Evolutionary conservation across 2,329 filamentous ascomycete genomes (phyloP).

Genomic region (Ophiostoma novo-ulmi): DNA sequence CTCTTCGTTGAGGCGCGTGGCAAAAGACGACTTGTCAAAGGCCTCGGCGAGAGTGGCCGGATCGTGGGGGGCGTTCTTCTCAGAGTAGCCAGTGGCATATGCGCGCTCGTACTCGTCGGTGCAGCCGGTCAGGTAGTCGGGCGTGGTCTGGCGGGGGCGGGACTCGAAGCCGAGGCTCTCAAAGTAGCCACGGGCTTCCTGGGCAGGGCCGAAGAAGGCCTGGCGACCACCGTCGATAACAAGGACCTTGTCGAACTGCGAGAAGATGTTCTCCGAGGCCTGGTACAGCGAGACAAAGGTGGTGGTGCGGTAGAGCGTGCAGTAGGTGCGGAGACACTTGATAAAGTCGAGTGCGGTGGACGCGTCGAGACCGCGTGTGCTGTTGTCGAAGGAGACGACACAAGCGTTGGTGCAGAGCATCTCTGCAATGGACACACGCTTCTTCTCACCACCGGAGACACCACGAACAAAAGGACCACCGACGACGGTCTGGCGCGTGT

Average conservation of each 20-base stretch:
- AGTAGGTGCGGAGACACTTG: slow-evolving; percentile 67
- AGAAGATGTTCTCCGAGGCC: slow-evolving; percentile 75
- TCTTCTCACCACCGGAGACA: slow-evolving; percentile 72
- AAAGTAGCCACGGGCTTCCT: slow-evolving; percentile 67
- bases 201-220: slow-evolving; percentile 67
- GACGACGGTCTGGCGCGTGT: slow-evolving; percentile 78
- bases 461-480: slow-evolving; percentile 77
- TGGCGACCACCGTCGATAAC: slow-evolving; percentile 72
- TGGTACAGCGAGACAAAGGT: slow-evolving; percentile 86
- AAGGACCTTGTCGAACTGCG: slow-evolving; percentile 76
- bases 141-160: slow-evolving; percentile 71
- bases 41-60: slow-evolving; percentile 63
- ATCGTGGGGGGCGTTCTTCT: slow-evolving; percentile 62
- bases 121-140: slow-evolving; percentile 76
- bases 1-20: slow-evolving; percentile 54
- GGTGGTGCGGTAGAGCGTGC: slow-evolving; percentile 75
- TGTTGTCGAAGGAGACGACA: slow-evolving; percentile 69
- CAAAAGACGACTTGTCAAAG: slow-evolving; percentile 60
- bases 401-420: slow-evolving; percentile 72
- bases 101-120: slow-evolving; percentile 80
- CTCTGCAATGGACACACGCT: slow-evolving; percentile 77
- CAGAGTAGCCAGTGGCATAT: slow-evolving; percentile 62
- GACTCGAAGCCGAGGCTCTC: slow-evolving; percentile 69
- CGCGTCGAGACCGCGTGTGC: slow-evolving; percentile 52
- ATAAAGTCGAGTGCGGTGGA: slow-evolving; percentile 52